Percentiles rank a stretch among this genome's conserved stretches.
These are phyloP conservation scores for Tieghemostelium lacteum DNA, from an alignment of 78 protist species.

Conservation along the genomic window DNA sequence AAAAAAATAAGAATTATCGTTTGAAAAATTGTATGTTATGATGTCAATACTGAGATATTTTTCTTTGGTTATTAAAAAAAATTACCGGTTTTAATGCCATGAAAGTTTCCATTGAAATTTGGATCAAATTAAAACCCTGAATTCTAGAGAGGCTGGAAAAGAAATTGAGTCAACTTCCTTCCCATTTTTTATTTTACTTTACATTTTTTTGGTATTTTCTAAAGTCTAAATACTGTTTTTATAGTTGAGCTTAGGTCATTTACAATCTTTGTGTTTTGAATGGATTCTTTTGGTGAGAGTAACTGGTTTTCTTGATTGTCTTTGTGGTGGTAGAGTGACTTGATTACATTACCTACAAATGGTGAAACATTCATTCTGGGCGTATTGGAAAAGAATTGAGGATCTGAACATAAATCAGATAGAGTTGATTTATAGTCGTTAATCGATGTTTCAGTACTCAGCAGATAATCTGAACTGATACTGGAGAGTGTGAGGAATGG, in stretches of 20 bases:
- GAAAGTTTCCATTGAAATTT: too few species aligned
- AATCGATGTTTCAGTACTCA: constrained; percentile 29
- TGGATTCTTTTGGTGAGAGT: constrained; percentile 53
- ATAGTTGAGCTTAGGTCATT: constrained; percentile 70
- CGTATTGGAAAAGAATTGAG: constrained; percentile 12
- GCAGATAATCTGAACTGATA: constrained; percentile 39
- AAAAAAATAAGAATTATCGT: too few species aligned
- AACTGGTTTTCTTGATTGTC: constrained; percentile 61
- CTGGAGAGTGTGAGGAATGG: constrained; percentile 53
- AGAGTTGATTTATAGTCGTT: constrained; percentile 44
- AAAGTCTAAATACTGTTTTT: constrained; percentile 60
- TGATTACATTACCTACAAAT: constrained; percentile 52
- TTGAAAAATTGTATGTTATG: too few species aligned
- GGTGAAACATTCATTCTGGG: constrained; percentile 39
- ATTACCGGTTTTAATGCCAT: too few species aligned
- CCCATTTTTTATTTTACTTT: constrained; percentile 7
- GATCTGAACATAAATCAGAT: constrained; percentile 63
- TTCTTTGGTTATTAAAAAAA: too few species aligned
- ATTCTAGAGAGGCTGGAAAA: too few species aligned
- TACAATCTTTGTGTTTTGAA: constrained; percentile 54
- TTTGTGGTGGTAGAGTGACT: constrained; percentile 42
- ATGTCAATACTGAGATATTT: too few species aligned
- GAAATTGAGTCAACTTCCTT: too few species aligned
- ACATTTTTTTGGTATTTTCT: background rate
- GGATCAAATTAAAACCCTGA: too few species aligned